A percentile compares a stretch with the other conserved stretches of the same genome.
Evolutionary conservation across 805 yeast genomes (phyloP).

Genomic region (Nakazawaea ambrosiae): DNA sequence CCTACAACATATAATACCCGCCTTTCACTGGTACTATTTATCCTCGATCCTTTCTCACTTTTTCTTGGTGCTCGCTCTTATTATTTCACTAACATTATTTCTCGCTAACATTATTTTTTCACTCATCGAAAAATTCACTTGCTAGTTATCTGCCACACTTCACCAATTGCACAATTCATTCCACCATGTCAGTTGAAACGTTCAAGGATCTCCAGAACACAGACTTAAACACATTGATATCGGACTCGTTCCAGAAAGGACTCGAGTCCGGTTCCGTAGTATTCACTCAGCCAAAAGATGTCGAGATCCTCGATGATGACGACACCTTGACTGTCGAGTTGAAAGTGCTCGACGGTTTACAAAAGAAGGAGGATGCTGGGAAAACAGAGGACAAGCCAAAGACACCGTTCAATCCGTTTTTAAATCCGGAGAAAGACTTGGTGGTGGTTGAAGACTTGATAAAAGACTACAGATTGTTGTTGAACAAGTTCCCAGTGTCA

Average conservation of each 20-base stretch:
- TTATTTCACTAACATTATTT: too few species aligned
- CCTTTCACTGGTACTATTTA: too few species aligned
- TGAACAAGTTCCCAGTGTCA: conserved; percentile 84
- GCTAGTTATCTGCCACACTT: too few species aligned
- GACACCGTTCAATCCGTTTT: conserved; percentile 72
- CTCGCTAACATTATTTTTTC: too few species aligned
- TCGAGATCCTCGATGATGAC: conserved; percentile 4
- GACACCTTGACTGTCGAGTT: conserved; percentile 3
- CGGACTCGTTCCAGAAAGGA: background rate
- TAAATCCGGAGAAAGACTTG: conserved; percentile 69
- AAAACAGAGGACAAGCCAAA: conserved; percentile 26
- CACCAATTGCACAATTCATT: too few species aligned
- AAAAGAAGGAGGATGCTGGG: conserved; percentile 23
- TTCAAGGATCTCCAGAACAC: background rate
- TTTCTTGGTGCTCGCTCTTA: too few species aligned
- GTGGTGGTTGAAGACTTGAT: conserved; percentile 50
- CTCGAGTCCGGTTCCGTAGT: background rate
- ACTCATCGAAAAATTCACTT: too few species aligned
- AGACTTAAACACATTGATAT: background rate
- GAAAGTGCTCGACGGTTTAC: conserved; percentile 23
- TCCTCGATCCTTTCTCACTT: too few species aligned
- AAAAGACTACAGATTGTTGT: conserved; percentile 51
- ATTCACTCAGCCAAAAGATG: conserved; percentile 6
- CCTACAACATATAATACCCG: too few species aligned
- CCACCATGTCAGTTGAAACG: background rate